Evolutionary conservation across 208 protist genomes (phyloP).

Genomic region (Leptomonas pyrrhocoris): DNA sequence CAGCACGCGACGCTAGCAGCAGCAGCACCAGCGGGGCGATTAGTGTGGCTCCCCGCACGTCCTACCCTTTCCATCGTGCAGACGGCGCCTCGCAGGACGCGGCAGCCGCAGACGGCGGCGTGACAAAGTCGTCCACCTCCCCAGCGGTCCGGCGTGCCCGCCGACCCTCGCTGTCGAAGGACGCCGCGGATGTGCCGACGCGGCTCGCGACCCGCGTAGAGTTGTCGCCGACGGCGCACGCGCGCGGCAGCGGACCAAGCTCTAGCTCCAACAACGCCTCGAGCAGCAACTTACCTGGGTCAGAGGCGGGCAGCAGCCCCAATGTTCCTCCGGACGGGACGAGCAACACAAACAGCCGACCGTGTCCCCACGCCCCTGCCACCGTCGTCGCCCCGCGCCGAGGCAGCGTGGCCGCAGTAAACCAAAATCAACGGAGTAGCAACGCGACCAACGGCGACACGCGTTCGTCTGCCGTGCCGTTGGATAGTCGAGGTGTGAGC

Average conservation of each 20-base stretch:
- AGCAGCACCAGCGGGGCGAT: background rate
- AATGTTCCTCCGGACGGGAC: background rate
- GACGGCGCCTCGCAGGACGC: background rate
- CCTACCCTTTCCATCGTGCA: background rate
- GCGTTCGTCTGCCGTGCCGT: background rate
- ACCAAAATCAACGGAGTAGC: constrained; percentile 15
- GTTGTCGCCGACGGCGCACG: constrained; percentile 5
- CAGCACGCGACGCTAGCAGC: too few relatives aligned
- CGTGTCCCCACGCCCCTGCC: background rate
- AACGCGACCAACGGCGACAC: background rate
- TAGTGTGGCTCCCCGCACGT: background rate
- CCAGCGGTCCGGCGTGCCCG: constrained; percentile 17
- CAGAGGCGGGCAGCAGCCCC: background rate
- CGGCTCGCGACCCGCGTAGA: constrained; percentile 19
- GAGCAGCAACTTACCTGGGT: background rate
- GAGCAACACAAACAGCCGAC: background rate
- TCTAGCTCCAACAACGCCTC: constrained; percentile 14
- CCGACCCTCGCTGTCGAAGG: constrained; percentile 23
- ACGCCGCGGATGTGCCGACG: constrained; percentile 17
- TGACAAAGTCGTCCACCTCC: background rate
- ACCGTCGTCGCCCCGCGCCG: constrained; percentile 29
- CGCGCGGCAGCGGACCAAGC: constrained; percentile 3
- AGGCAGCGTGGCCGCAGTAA: constrained; percentile 27
- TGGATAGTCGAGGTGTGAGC: background rate
- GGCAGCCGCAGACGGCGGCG: background rate